Evolutionary conservation across 805 yeast genomes (phyloP), one percentile per base, ranked within the genome.

Genomic region (Blastobotrys peoriensis): DNA sequence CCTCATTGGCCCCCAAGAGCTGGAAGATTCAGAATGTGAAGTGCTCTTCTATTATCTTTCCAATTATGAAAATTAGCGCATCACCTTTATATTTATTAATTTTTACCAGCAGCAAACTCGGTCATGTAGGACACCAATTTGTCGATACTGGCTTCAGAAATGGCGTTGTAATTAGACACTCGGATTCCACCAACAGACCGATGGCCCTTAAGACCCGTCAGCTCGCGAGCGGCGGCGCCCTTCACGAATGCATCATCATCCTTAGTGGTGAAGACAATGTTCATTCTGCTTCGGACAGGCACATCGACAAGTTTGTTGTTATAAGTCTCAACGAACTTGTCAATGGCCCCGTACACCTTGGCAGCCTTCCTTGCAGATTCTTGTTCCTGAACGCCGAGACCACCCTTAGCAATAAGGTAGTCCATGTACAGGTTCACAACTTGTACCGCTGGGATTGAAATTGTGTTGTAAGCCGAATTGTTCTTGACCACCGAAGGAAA

Each of bases 151-250:
- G 74, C 71, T 39, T 77, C 67, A 3, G 79, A 63, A 42, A 93
- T 84, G 13, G 98, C 96, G 59, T 93, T 91, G 65, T 91, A 89
- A 44, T 88, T 69, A 10, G 97, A 88, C 13, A 94, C 89, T 65
- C 98, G 81, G 66, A 93, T 83, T 23, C 98, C 98, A 41, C 98
- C 98, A 36, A 91, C 98, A 3, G 96, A 86, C 63, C 98, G 78
- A 66, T 91, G 98, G 35, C 98, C 98, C 67, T 88, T 86, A 58
- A 91, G 73, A 4, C 97, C 98, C 3, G 79, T 69, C 50, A 93
- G 71, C 1, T 76, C 73, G 45, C 53, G 60, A 21, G 63, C 75
- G 19, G 69, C 73, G 2, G 97, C 95, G 39, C 72, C 79, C 49
- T 76, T 69, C 49, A 91, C 58, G 66, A 93, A 93, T 48, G 75